Base-by-base conservation (phyloP, 305 asterid genomes). In the Solanum hybrid region DNA sequence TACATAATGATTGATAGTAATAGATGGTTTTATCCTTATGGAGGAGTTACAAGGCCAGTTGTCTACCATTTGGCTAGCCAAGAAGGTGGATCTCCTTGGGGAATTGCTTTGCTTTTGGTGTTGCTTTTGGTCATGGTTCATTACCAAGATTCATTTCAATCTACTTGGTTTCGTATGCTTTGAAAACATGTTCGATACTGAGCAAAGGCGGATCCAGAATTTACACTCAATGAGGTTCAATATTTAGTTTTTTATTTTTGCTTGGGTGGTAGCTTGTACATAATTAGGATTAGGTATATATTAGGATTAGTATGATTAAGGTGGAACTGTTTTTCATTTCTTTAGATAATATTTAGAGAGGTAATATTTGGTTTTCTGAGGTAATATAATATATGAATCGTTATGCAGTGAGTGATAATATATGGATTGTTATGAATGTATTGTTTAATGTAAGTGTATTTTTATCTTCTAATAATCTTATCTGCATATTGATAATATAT, bases 81-180 rank as follows among this genome's bases (percentile, higher is more conserved):
- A 38, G 94, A 93, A 24, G 94, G 92, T 24, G 27, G 92, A 10
- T 90, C 96, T 22, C 94, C 95, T 5, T 88, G 92, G 89, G 89
- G 92, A 6, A 10, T 93, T 90, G 87, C 92, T 82, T 73, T 94
- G 80, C 86, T 92, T 45, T 86, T 93, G 87, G 73, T 96, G 84
- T 31, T 95, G 69, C 92, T 96, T 45, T 90, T 95, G 64, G 93
- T 93, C 35, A 79, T 94, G 94, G 92, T 94, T 75, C 90, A 93
- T 87, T 94, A 91, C 86, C 95, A 93, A 37, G 8, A 56, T 1
- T 85, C 87, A 51, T 85, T 85, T 85, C 87, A 85, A 85, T 85
- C 87, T 56, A 51, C 32, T 56, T 85, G 87, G 87, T 85, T 85
- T 32, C 87, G 87, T 19, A 85, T 22, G 5, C 31, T 85, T 7